Percentiles rank a stretch among this genome's conserved stretches.
phyloP scores from a whole-genome alignment of 169 alveolate species.

The Theileria annulata region DNA sequence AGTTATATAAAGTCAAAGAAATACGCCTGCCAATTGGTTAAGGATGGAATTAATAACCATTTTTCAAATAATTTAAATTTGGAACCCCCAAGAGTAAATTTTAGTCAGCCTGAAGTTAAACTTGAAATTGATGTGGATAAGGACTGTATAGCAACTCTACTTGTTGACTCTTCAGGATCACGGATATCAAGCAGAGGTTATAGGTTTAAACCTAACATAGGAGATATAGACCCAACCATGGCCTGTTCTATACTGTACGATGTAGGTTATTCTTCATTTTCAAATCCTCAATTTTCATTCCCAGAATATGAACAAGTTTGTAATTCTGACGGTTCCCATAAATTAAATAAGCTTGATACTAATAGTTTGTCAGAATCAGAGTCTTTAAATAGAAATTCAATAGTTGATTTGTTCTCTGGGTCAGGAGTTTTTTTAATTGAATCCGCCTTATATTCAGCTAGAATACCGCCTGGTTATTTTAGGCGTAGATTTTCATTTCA shows the following conservation, averaged over 20 bases:
- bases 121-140: slow-evolving; percentile 32
- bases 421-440: slow-evolving; percentile 59
- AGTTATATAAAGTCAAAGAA: slow-evolving; percentile 14
- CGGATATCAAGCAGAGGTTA: slow-evolving; percentile 31
- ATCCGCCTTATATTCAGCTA: slow-evolving; percentile 46
- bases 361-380: neutral
- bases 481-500: slow-evolving; percentile 13
- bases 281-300: neutral
- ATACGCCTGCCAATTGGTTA: slow-evolving; percentile 54
- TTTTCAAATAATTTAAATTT: slow-evolving; percentile 7
- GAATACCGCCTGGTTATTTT: slow-evolving; percentile 51
- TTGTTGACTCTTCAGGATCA: slow-evolving; percentile 48
- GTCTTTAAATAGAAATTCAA: neutral
- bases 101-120: slow-evolving; percentile 33
- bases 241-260: slow-evolving; percentile 50
- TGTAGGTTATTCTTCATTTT: slow-evolving; percentile 26
- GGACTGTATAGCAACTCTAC: slow-evolving; percentile 24
- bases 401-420: slow-evolving; percentile 45
- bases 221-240: slow-evolving; percentile 63
- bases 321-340: neutral
- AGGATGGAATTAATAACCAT: slow-evolving; percentile 54
- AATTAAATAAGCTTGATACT: neutral
- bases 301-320: slow-evolving; percentile 30
- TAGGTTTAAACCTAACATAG: slow-evolving; percentile 44
- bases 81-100: slow-evolving; percentile 26